phyloP scores from a whole-genome alignment of 495 filamentous ascomycete species.

The Sphaerosporella brunnea region DNA sequence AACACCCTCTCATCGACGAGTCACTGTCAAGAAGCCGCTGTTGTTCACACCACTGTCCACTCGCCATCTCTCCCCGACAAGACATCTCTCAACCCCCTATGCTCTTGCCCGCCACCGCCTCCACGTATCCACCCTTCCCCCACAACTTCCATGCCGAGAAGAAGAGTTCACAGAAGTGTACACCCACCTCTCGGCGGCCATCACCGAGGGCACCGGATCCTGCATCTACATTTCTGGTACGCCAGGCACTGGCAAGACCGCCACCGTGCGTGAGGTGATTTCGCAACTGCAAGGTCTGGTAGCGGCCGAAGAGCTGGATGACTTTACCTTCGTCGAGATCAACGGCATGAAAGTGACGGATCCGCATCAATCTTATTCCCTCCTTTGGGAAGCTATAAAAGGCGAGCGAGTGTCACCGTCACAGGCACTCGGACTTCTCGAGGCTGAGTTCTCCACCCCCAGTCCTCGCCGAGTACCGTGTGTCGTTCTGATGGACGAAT shows the following conservation, averaged over 20 bases:
- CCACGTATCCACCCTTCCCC: conserved; percentile 83
- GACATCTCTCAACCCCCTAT: conserved; percentile 71
- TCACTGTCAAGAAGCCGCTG: conserved; percentile 74
- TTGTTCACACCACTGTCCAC: conserved; percentile 92
- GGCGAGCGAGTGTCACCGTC: conserved; percentile 82
- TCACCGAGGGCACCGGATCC: conserved; percentile 76
- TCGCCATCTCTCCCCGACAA: conserved; percentile 57
- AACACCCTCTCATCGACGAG: conserved; percentile 59
- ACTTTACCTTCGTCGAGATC: conserved; percentile 98
- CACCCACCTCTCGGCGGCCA: conserved; percentile 81
- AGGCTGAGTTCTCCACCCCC: conserved; percentile 79
- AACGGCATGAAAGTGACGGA: conserved; percentile 99
- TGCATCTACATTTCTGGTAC: conserved; percentile 99
- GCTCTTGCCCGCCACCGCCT: conserved; percentile 74
- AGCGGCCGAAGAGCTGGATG: conserved; percentile 77
- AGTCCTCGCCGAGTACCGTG: conserved; percentile 82
- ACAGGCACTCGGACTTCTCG: conserved; percentile 77
- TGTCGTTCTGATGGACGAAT: conserved; percentile 96
- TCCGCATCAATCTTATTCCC: conserved; percentile 85
- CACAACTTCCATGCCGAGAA: conserved; percentile 78
- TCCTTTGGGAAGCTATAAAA: conserved; percentile 91
- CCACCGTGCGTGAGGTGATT: conserved; percentile 90
- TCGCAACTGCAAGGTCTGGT: conserved; percentile 74
- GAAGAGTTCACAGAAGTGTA: conserved; percentile 84
- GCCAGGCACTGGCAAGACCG: conserved; percentile 96